Evolutionary conservation across 139 green algal species (phyloP), one percentile per base, ranked within the genome.

Genomic region (Raphidocelis subcapitata): DNA sequence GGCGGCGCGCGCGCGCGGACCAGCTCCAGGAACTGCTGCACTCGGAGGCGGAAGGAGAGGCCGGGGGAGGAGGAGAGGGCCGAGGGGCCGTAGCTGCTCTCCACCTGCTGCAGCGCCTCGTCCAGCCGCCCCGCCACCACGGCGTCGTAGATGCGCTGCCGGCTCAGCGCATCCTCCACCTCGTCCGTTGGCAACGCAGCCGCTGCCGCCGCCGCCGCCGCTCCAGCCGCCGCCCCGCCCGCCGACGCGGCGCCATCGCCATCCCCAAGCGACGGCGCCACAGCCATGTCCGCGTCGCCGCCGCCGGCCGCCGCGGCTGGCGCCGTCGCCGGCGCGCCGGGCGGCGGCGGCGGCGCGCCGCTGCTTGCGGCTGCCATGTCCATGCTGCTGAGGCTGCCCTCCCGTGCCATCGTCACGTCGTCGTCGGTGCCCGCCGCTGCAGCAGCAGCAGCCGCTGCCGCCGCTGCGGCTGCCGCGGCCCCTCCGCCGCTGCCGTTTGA

Each of bases 11-110:
- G 24, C n/a, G 44, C 23, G 29, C 52, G 51, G 74, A 92, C 79
- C 74, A 91, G 59, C 74, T 94, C 84, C 12, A 88, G 65, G 60
- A 95, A 91, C 31, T 84, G 80, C 77, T 91, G 88, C n/a, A 86
- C 79, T 3, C 84, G 75, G 41, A 93, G 72, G 10, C 67, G 65
- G 69, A 94, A 91, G 49, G 75, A 55, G 21, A 96, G 59, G 18
- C 29, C 23, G 2, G 84, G 80, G 26, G 85, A 46, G 14, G 41
- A 71, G 3, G 76, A 51, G 65, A 94, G 81, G 23, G 85, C 65
- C 21, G 47, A 18, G 0, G 47, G 26, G 0, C 69, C 72, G 44
- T 84, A 87, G 5, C 71, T 82, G 1, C 68, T 74, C 44, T 76
- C 8, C 33, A 83, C 72, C 62, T 52, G 60, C 1, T 55, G 60